A percentile compares a stretch with the other conserved stretches of the same genome.
Conservation (phyloP, 1,284 basidiomycete genomes). For the Sparassis latifolia region DNA sequence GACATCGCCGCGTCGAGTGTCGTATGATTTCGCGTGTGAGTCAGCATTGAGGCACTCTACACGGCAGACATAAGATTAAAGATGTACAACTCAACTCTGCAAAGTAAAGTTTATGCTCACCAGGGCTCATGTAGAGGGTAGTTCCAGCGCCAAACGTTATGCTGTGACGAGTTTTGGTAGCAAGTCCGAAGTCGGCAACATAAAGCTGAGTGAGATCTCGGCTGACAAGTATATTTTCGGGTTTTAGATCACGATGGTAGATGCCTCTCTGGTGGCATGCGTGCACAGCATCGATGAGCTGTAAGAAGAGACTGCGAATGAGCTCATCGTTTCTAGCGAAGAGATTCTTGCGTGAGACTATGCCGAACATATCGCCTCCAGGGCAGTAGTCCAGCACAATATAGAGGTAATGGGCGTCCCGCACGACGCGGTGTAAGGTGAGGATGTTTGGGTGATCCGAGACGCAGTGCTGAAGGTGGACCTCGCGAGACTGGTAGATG, state of each 20-base stretch:
- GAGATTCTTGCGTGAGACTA: constrained; percentile 41
- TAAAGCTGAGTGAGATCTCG: constrained; percentile 38
- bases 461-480: constrained; percentile 46
- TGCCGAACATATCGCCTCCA: constrained; percentile 55
- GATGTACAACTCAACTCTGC: background rate
- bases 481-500: constrained; percentile 23
- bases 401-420: constrained; percentile 48
- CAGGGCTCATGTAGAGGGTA: constrained; percentile 54
- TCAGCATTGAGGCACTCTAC: constrained; percentile 22
- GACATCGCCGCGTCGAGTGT: constrained; percentile 19
- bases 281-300: constrained; percentile 55
- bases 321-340: constrained; percentile 44
- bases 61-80: background rate
- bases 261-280: constrained; percentile 53
- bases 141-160: constrained; percentile 41
- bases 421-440: constrained; percentile 55
- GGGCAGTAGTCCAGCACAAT: constrained; percentile 56
- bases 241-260: constrained; percentile 67
- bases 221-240: constrained; percentile 62
- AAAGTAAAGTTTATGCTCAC: constrained; percentile 20
- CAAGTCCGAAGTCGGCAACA: constrained; percentile 62
- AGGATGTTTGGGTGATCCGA: constrained; percentile 45
- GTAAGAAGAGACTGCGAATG: constrained; percentile 44
- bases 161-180: constrained; percentile 43
- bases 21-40: constrained; percentile 11